Conservation (phyloP, 768 basidiomycete genomes). For the Pulveroboletus sp. region DNA sequence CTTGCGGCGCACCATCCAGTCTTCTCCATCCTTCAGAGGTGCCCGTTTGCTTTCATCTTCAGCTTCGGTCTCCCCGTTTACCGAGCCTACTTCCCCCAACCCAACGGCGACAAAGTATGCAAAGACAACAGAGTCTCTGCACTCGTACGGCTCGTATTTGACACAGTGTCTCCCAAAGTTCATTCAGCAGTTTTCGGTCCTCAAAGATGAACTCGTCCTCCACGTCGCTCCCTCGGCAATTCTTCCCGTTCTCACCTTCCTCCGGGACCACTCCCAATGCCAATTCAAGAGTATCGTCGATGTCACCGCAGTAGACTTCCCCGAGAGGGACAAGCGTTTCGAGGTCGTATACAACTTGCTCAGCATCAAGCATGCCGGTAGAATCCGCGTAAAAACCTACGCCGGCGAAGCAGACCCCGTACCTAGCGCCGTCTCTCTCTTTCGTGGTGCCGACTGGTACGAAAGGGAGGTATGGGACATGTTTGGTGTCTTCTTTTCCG, state of each 20-base stretch:
- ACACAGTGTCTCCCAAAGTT: conserved; percentile 93
- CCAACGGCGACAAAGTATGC: conserved; percentile 71
- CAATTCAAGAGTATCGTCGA: conserved; percentile 94
- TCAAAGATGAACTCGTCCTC: conserved; percentile 92
- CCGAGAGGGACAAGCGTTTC: conserved; percentile 89
- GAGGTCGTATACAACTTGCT: conserved; percentile 97
- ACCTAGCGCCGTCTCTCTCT: conserved; percentile 76
- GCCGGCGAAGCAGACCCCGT: conserved; percentile 91
- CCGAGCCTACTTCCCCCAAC: conserved; percentile 87
- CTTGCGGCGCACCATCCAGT: conserved; percentile 45
- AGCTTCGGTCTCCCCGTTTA: conserved; percentile 79
- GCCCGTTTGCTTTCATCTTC: neutral
- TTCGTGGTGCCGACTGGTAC: conserved; percentile 96
- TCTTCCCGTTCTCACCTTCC: conserved; percentile 83
- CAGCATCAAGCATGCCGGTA: conserved; percentile 70
- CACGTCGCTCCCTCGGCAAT: conserved; percentile 82
- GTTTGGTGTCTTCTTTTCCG: conserved; percentile 94
- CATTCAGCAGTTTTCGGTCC: conserved; percentile 96
- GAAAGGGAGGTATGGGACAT: conserved; percentile 99
- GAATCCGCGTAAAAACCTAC: conserved; percentile 97
- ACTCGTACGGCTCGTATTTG: conserved; percentile 91
- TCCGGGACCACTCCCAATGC: conserved; percentile 93
- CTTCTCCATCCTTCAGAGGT: conserved; percentile 51
- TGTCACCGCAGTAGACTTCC: conserved; percentile 94
- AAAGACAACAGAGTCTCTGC: conserved; percentile 73